Evolutionary conservation across 1,284 basidiomycete genomes (phyloP).

Genomic region (Leccinum solheimii): DNA sequence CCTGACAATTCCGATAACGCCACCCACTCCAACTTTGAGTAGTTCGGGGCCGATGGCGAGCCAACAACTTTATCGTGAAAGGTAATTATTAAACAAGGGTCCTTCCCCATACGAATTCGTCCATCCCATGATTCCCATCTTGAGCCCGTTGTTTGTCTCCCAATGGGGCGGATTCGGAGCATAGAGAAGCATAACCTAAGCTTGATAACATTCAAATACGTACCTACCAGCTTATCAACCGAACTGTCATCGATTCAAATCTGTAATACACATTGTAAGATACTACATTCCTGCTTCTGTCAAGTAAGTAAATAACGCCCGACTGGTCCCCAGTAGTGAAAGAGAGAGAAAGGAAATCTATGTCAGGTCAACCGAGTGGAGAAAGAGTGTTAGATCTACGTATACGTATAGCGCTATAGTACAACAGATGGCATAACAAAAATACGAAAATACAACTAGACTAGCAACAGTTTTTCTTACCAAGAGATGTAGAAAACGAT

Average conservation of each 20-base stretch:
- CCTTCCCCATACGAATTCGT: not conserved
- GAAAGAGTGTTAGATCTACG: not conserved
- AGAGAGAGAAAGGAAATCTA: not conserved
- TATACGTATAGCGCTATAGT: not conserved
- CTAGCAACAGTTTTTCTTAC: not conserved
- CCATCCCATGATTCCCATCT: not conserved
- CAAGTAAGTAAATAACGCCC: not conserved
- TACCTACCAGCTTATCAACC: not conserved
- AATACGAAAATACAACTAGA: not conserved
- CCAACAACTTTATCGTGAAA: not conserved
- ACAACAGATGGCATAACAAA: not conserved
- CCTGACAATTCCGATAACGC: not conserved
- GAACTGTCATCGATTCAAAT: not conserved
- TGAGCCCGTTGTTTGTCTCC: not conserved
- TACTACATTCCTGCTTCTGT: not conserved
- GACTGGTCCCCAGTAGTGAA: not conserved
- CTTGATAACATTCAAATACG: not conserved
- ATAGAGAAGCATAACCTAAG: not conserved
- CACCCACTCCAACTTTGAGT: not conserved
- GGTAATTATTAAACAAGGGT: not conserved
- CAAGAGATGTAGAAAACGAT: not conserved
- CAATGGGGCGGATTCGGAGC: not conserved
- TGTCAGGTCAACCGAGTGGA: not conserved
- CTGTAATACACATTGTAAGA: not conserved
- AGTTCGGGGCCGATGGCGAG: not conserved